Base-by-base conservation (phyloP, 768 basidiomycete species). In the Tylopilus vinaceipallidus region DNA sequence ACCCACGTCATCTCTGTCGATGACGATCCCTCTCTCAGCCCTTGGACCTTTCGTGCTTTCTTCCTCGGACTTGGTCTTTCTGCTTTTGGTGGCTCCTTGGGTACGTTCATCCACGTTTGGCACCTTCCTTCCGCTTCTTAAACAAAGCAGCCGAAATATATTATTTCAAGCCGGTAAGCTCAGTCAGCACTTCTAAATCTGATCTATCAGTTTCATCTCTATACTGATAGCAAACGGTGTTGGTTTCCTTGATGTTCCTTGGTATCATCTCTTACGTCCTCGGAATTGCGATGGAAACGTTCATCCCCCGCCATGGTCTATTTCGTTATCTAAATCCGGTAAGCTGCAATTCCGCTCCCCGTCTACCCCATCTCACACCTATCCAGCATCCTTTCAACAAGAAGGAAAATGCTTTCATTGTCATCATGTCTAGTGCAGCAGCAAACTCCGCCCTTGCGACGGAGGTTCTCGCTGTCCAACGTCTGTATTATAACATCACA, bases 391-490 rank as follows among this genome's bases (percentile, higher is more conserved):
- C 81, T 2, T 81, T 80, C 64, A 81, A 81, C 58, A 81, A 77
- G 62, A 81, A 81, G 43, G 81, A 82, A 59, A 77, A 78, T 59
- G 77, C 78, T 0, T 79, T 81, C 54, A 75, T 81, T 30, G 72
- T 81, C 11, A 78, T 81, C 51, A 81, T 81, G 80, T 59, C 78
- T 20, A 73, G 75, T 51, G 77, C 80, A 4, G 79, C 80, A 4
- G 74, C 79, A 14, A 78, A 75, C 40, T 73, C 76, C 0, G 79
- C 80, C 4, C 71, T 81, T 20, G 80, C 71, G 2, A 81, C 79
- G 0, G 78, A 81, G 42, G 73, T 81, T 5, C 63, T 82, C 38
- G 76, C 79, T 0, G 79, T 80, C 5, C 80, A 81, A 48, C 72
- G 77, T 0, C 24, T 81, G 14, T 81, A 72, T 57, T 82, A 82